Conservation (phyloP, 2,329 filamentous ascomycete species). For the Cadophora malorum region DNA sequence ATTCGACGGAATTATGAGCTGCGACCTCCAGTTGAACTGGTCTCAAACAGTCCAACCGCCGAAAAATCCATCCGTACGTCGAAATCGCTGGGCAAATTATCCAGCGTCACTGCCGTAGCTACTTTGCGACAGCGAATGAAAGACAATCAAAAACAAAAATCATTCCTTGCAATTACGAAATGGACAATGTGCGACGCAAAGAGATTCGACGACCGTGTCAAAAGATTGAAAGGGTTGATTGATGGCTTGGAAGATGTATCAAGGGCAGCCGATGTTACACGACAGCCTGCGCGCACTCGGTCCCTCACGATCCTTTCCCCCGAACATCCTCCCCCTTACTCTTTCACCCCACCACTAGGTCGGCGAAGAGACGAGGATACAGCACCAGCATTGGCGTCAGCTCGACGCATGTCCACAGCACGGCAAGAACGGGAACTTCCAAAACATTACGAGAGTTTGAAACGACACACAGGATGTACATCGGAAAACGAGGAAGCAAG, state of each 20-base stretch:
- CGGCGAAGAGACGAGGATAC: background rate
- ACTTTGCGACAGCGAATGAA: conserved; percentile 29
- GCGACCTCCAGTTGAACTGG: conserved; percentile 8
- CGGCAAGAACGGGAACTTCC: conserved; percentile 8
- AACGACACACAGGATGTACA: conserved; percentile 17
- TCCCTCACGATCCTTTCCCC: conserved; percentile 8
- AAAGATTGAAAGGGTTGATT: conserved; percentile 33
- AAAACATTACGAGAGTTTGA: conserved; percentile 25
- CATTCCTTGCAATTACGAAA: conserved; percentile 34
- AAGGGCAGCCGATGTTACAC: conserved; percentile 27
- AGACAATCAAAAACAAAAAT: conserved; percentile 37
- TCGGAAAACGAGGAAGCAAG: background rate
- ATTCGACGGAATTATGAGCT: conserved; percentile 37
- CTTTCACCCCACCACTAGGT: conserved; percentile 9
- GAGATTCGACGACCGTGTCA: conserved; percentile 37
- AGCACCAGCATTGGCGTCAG: background rate
- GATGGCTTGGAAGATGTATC: conserved; percentile 37
- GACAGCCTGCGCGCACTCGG: background rate
- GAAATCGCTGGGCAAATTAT: conserved; percentile 19
- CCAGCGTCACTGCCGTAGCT: conserved; percentile 14
- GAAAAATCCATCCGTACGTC: conserved; percentile 15
- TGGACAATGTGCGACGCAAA: conserved; percentile 37
- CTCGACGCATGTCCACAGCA: conserved; percentile 6
- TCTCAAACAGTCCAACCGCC: background rate
- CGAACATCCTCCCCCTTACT: conserved; percentile 35